Evolutionary conservation across 225 moss, liverwort and hornwort genomes (phyloP), one percentile per base, ranked within the genome.

Genomic region (Polytrichum commune): DNA sequence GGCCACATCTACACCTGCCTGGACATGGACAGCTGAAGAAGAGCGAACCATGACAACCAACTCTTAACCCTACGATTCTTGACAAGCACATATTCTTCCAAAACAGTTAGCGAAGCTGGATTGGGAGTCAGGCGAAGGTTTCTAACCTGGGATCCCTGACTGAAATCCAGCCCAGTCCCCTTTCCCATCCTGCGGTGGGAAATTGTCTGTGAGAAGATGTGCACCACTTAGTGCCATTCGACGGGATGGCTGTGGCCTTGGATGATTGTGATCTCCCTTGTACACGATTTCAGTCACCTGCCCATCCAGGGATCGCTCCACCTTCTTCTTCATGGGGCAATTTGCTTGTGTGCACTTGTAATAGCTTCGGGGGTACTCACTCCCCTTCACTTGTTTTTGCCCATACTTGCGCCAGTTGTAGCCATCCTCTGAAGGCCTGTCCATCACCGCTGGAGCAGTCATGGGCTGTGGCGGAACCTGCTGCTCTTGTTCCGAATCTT

Each of bases 261-360:
- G 79, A 16, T 97, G 97, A 82, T 94, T 97, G 72, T 97, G 97
- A 71, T 94, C 94, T 10, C 97, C 97, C 78, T 97, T 97, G 84
- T 94, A 97, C 27, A 97, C 91, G 23, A 97, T 94, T 78, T 97
- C 94, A 5, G 92, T 97, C 68, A 94, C 94, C 78, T 94, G 94
- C 6, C 94, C 94, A 69, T 97, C 91, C 29, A 86, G 94, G n/a
- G 94, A 97, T 5, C 94, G 89, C 82, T 97, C 97, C 60, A 97
- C 94, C 79, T 94, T 97, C 79, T 94, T 97, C 91, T 97, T 97
- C 94, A 97, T 97, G 0, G 88, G 91, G 27, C 94, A 97, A 65
- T 70, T 88, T 25, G 94, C 76, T 62, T 97, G 90, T 10, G 92
- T 97, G 81, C 97, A 97, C 67, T 97, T 94, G 77, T 97, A 97